Evolutionary conservation across 2,329 filamentous ascomycete genomes (phyloP).

Genomic region (Aspergillus ruber): DNA sequence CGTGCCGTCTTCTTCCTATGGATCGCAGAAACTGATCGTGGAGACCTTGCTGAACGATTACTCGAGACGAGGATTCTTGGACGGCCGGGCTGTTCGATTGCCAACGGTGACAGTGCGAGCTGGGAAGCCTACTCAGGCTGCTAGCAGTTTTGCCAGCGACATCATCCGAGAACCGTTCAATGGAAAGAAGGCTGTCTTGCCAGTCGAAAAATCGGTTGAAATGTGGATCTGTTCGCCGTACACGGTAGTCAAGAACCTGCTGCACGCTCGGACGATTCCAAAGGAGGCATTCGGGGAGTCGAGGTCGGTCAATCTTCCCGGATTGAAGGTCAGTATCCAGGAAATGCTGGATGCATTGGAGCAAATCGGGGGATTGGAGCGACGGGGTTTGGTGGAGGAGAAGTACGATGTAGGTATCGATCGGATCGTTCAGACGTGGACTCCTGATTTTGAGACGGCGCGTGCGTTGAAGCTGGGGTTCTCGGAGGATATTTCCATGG

Average conservation of each 20-base stretch:
- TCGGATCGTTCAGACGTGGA: constrained; percentile 56
- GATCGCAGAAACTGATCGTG: constrained; percentile 47
- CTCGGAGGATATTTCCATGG: constrained; percentile 34
- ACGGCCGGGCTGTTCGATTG: constrained; percentile 41
- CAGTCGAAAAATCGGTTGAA: constrained; percentile 46
- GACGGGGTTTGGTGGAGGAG: constrained; percentile 48
- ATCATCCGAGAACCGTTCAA: constrained; percentile 50
- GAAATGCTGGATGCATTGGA: constrained; percentile 55
- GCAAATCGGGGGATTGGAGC: constrained; percentile 51
- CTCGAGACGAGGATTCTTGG: constrained; percentile 44
- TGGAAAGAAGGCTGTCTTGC: constrained; percentile 45
- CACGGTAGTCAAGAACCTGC: constrained; percentile 49
- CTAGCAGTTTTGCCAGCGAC: constrained; percentile 47
- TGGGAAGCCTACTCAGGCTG: constrained; percentile 46
- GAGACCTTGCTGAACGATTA: constrained; percentile 49
- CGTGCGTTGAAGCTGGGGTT: constrained; percentile 49
- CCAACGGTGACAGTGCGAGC: constrained; percentile 49
- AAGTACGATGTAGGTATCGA: constrained; percentile 50
- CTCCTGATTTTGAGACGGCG: constrained; percentile 49
- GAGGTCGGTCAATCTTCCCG: constrained; percentile 50
- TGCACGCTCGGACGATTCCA: constrained; percentile 46
- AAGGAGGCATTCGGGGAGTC: constrained; percentile 48
- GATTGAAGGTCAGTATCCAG: constrained; percentile 52
- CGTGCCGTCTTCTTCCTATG: constrained; percentile 45
- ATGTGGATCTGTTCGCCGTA: constrained; percentile 54